Conservation (phyloP, 1,284 basidiomycete genomes). For the Kwoniella shivajii region DNA sequence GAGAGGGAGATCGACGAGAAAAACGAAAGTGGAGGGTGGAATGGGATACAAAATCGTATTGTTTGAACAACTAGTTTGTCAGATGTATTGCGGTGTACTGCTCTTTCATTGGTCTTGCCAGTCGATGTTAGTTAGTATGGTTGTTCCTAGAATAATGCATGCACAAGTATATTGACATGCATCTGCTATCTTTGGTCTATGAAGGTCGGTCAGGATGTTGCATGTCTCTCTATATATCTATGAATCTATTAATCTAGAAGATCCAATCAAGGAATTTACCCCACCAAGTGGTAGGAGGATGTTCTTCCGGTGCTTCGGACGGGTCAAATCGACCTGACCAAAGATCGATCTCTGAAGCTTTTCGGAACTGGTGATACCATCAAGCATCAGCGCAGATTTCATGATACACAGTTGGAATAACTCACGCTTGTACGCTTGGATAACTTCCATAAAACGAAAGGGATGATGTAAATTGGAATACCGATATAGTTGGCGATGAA, state of each 20-base stretch:
- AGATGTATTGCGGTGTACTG: no score
- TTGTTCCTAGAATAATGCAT: no score
- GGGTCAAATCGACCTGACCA: slow-evolving; percentile 17
- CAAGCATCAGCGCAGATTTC: neutral
- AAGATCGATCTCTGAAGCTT: slow-evolving; percentile 21
- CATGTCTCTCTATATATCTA: no score
- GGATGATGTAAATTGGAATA: slow-evolving; percentile 25
- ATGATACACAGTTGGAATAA: neutral
- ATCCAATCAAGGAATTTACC: slow-evolving; percentile 20
- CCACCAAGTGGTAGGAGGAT: slow-evolving; percentile 18
- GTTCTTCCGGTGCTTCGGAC: slow-evolving; percentile 11
- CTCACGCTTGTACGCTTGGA: slow-evolving; percentile 17
- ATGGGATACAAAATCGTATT: no score
- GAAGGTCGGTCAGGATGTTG: no score
- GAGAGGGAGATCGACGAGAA: neutral
- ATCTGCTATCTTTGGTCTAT: no score
- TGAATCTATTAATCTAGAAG: slow-evolving; percentile 4
- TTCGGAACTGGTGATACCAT: slow-evolving; percentile 8
- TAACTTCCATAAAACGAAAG: slow-evolving; percentile 19
- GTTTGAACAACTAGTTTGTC: no score
- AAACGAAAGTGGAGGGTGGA: neutral
- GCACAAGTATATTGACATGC: no score
- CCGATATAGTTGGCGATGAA: slow-evolving; percentile 52
- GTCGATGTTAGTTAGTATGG: no score
- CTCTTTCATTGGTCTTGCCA: no score